These are phyloP conservation scores for Phytophthora ohioensis DNA, from an alignment of 352 stramenopile genomes.

Conservation along the genomic window DNA sequence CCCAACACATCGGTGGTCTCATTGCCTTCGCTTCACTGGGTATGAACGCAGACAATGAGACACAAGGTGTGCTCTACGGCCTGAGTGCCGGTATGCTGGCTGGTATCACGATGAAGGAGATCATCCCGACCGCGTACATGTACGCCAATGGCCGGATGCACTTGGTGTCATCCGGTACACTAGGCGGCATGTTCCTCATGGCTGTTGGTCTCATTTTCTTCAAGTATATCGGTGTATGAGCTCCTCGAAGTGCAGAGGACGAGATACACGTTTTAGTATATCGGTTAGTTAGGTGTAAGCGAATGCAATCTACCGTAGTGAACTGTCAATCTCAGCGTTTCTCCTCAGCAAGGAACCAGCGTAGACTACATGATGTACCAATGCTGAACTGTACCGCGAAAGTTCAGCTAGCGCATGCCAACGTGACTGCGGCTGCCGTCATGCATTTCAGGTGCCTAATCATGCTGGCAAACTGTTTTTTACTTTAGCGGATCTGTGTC, in stretches of 20 bases:
- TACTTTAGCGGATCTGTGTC: too few relatives aligned
- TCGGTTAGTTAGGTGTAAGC: slow-evolving; percentile 27
- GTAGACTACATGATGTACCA: too few relatives aligned
- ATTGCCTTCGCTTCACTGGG: slow-evolving; percentile 91
- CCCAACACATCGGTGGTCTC: slow-evolving; percentile 91
- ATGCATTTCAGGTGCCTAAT: background rate
- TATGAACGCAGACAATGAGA: slow-evolving; percentile 65
- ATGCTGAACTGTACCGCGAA: too few relatives aligned
- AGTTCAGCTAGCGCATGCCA: slow-evolving; percentile 20
- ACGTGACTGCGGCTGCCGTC: background rate
- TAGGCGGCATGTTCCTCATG: slow-evolving; percentile 91
- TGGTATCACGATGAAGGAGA: slow-evolving; percentile 92
- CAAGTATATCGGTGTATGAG: slow-evolving; percentile 66
- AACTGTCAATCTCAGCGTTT: background rate
- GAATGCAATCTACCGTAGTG: slow-evolving; percentile 28
- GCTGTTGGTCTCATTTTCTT: slow-evolving; percentile 90
- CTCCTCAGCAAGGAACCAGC: too few relatives aligned
- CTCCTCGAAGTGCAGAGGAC: slow-evolving; percentile 3
- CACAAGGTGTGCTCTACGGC: slow-evolving; percentile 93
- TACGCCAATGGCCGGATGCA: slow-evolving; percentile 89
- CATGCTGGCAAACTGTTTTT: background rate
- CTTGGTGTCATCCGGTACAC: slow-evolving; percentile 84
- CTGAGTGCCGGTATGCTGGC: slow-evolving; percentile 95
- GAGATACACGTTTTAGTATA: slow-evolving; percentile 16
- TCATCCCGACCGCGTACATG: slow-evolving; percentile 93